Evolutionary conservation across 2,329 filamentous ascomycete genomes (phyloP), one percentile per base, ranked within the genome.

Genomic region (Fusarium equiseti): DNA sequence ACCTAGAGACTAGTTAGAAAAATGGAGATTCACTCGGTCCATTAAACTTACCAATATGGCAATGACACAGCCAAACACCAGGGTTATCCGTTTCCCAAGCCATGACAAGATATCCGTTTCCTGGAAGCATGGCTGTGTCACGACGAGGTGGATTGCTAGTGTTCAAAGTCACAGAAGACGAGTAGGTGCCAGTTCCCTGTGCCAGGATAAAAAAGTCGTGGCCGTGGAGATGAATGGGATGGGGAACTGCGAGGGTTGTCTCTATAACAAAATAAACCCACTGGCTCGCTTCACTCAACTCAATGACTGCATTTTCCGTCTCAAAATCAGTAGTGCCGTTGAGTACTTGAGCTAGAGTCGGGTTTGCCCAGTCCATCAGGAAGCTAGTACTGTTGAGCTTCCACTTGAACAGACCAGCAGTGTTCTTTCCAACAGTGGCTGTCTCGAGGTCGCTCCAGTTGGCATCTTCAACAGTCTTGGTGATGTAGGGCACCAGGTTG

Each of bases 11-110:
- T 2, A 10, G 7, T 63, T 26, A 63, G n/a, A 2, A 42, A 16
- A 5, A 4, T 6, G 1, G 2, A 8, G 7, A 9, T 2, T 16
- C 35, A 11, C 0, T 3, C n/a, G n/a, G n/a, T n/a, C n/a, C 2
- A 1, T 6, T 1, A 7, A 8, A 38, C 60, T 15, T 43, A 69
- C 72, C 73, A 6, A 85, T 83, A 71, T 86, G 84, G 72, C 85
- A 87, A 72, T 86, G 85, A 70, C 86, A 81, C 2, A 85, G 74
- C 84, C 84, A 86, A 0, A 78, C 77, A 1, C 85, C 85, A 3
- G 85, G 83, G 74, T 87, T 88, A 59, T 83, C 79, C 1, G 81
- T 81, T 71, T 84, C 77, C 66, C 86, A 84, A 4, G 83, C 85
- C 56, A 88, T 78, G n/a, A 86, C 82, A 6, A 86, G 57, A 74